These are phyloP conservation scores for Silybum marianum DNA, from an alignment of 129 eudicot species.

Conservation along the genomic window DNA sequence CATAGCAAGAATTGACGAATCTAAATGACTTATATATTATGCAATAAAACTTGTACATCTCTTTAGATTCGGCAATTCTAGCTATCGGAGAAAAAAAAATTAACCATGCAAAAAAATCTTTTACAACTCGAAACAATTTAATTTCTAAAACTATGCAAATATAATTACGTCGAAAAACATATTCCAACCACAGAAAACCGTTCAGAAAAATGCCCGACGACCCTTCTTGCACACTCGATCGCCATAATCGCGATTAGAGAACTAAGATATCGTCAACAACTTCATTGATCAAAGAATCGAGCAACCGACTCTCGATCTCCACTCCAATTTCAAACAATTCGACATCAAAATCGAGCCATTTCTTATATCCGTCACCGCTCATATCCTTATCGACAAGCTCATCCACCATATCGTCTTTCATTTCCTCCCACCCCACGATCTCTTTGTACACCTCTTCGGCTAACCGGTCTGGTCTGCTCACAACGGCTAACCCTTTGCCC, in stretches of 20 bases:
- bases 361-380: conserved; percentile 64
- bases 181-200: background rate
- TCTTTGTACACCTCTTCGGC: conserved; percentile 71
- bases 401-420: conserved; percentile 84
- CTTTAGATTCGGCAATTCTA: conserved; percentile 20
- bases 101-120: conserved; percentile 20
- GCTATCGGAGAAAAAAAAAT: background rate
- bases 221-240: background rate
- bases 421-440: conserved; percentile 57
- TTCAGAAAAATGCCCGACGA: background rate
- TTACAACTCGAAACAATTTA: conserved; percentile 23
- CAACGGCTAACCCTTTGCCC: conserved; percentile 53
- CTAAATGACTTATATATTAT: conserved; percentile 11
- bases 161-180: conserved; percentile 12
- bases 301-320: conserved; percentile 61
- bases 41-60: background rate
- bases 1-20: conserved; percentile 10
- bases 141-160: conserved; percentile 26
- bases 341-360: conserved; percentile 70
- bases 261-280: conserved; percentile 64
- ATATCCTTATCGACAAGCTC: conserved; percentile 89
- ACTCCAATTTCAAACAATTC: conserved; percentile 72
- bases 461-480: conserved; percentile 56
- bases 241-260: conserved; percentile 22
- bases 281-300: conserved; percentile 75